These are phyloP conservation scores for Microbotryum violaceum DNA, from an alignment of 1,284 basidiomycete genomes.

Conservation along the genomic window DNA sequence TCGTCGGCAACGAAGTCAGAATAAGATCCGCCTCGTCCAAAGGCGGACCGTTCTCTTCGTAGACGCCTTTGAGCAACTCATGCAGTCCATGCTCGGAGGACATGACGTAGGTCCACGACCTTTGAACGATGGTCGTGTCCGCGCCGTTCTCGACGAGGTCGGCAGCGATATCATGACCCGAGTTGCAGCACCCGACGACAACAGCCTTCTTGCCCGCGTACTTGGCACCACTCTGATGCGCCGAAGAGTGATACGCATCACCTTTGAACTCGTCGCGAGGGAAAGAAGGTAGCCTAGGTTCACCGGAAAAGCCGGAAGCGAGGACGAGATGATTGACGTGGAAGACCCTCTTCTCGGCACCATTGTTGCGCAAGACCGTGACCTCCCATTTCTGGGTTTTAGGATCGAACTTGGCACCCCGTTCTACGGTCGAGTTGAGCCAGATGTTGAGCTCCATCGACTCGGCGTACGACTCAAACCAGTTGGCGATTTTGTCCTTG, in stretches of 20 bases:
- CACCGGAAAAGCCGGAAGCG: constrained; percentile 45
- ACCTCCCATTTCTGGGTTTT: constrained; percentile 42
- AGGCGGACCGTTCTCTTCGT: constrained; percentile 45
- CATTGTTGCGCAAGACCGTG: constrained; percentile 37
- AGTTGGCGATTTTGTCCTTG: constrained; percentile 40
- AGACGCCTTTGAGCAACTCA: constrained; percentile 34
- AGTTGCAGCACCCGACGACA: constrained; percentile 40
- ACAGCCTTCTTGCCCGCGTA: constrained; percentile 39
- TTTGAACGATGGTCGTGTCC: constrained; percentile 39
- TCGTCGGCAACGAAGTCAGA: constrained; percentile 44
- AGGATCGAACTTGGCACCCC: constrained; percentile 34
- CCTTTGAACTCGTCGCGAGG: constrained; percentile 38
- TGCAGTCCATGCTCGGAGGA: constrained; percentile 36
- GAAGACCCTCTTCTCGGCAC: constrained; percentile 35
- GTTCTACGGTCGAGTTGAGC: constrained; percentile 32
- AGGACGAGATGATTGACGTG: constrained; percentile 43
- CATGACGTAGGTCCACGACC: constrained; percentile 44
- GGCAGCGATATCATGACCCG: constrained; percentile 31
- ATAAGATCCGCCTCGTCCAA: constrained; percentile 48
- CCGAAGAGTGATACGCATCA: constrained; percentile 35
- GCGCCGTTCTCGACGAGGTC: constrained; percentile 38
- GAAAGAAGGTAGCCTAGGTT: constrained; percentile 39
- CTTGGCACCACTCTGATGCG: constrained; percentile 30
- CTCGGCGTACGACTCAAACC: constrained; percentile 37
- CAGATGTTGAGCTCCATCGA: constrained; percentile 39